These are phyloP conservation scores for Neurospora sp. DNA, from an alignment of 495 filamentous ascomycete species.

Conservation along the genomic window DNA sequence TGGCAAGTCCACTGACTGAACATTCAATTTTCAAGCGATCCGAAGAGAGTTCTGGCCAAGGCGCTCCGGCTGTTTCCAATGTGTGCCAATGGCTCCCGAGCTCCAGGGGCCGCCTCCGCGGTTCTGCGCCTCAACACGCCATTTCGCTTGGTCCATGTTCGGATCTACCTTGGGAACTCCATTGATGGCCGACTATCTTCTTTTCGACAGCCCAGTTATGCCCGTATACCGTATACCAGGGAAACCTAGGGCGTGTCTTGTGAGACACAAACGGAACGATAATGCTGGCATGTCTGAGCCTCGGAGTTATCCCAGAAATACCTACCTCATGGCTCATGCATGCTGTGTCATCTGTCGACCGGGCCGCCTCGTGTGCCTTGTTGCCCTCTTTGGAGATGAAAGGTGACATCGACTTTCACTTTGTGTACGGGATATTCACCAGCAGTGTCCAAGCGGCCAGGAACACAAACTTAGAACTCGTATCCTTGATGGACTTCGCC, in stretches of 20 bases:
- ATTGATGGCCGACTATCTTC: background rate
- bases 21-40: background rate
- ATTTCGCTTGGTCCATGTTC: background rate
- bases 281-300: background rate
- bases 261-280: background rate
- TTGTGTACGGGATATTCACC: background rate
- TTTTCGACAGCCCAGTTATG: background rate
- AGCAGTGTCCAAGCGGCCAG: background rate
- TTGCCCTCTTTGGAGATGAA: background rate
- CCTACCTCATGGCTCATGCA: background rate
- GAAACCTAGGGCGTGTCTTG: background rate
- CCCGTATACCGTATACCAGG: background rate
- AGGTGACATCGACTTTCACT: background rate
- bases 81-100: background rate
- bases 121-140: background rate
- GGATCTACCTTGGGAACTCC: background rate
- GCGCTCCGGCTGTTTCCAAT: background rate
- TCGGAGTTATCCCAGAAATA: background rate
- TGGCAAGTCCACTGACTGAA: background rate
- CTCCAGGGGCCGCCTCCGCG: background rate
- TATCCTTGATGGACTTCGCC: background rate
- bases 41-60: background rate
- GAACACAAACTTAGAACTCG: background rate
- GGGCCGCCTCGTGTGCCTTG: background rate
- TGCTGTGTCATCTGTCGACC: background rate